Evolutionary conservation across 441 rosid genomes (phyloP), one percentile per base, ranked within the genome.

Genomic region (Macaranga tanarius): DNA sequence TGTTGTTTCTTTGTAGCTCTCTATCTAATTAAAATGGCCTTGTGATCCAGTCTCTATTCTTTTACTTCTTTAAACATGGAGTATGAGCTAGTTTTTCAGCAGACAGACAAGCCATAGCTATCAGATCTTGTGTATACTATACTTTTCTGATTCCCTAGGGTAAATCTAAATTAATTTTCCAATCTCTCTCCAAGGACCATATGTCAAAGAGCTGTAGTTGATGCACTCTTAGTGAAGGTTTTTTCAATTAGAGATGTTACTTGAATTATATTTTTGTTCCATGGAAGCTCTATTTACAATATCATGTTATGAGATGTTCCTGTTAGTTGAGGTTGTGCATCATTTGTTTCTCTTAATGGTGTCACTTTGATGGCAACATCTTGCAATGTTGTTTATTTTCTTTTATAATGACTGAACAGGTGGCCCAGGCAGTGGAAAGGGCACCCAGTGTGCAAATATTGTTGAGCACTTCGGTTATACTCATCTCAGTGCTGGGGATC

Each of bases 401-500:
- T 67, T 50, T 79, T 75, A 25, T 57, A 57, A 77, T 79, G 61
- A 75, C 51, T 72, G 74, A 70, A 25, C 81, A 92, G 94, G 98
- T 80, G 97, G 97, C 48, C 97, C 98, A 38, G 96, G 97, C 79
- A 91, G 98, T 70, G 97, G 98, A 67, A 93, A 93, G 82, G 95
- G 97, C 48, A 93, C 98, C 51, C 97, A 93, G 70, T 90, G 97
- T 81, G 87, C 87, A 40, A 88, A 90, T 50, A 79, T 93, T 74
- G 91, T 90, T 1, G 4, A 88, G 47, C 82, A 89, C 73, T 93
- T 90, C 74, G 87, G 87, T 4, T 93, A 82, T 72, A 92, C 96
- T 44, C 98, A 93, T 88, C 90, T 92, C 15, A 90, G 98, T 81
- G 96, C 95, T 71, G 98, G 96, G 54, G 97, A 93, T 81, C 98